A percentile compares a stretch with the other conserved stretches of the same genome.
Conservation (phyloP, 768 basidiomycete genomes). For the Pleurotus giganteus region DNA sequence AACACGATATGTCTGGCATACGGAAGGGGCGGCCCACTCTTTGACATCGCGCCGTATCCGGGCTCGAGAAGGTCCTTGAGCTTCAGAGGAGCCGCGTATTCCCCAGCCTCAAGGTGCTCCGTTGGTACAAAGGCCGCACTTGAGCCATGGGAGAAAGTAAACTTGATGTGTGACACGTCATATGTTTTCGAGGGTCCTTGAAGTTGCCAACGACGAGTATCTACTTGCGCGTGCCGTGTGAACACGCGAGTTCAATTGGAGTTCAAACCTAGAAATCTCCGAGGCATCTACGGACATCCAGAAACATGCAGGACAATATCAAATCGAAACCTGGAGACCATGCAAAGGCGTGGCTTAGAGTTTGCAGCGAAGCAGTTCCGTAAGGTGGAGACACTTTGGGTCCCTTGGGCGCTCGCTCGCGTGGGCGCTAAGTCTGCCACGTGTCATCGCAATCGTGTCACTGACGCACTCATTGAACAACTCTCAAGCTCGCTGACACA, state of each 20-base stretch:
- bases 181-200: background rate
- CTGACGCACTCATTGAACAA: background rate
- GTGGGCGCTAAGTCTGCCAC: background rate
- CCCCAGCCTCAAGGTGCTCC: background rate
- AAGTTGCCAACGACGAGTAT: too few species aligned
- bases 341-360: conserved; percentile 1
- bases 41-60: too few species aligned
- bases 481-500: background rate
- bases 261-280: background rate
- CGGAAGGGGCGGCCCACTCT: too few species aligned
- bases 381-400: background rate
- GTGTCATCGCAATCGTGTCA: background rate
- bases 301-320: background rate
- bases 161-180: background rate
- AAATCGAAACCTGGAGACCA: background rate
- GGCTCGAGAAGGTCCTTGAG: background rate
- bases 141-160: background rate
- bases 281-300: background rate
- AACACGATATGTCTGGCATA: too few species aligned
- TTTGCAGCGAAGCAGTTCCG: background rate
- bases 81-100: background rate
- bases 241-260: background rate
- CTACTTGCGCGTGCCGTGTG: background rate
- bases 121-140: background rate
- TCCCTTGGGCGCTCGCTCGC: background rate